These are phyloP conservation scores for Tuber indicum DNA, from an alignment of 495 filamentous ascomycete species.

Conservation along the genomic window DNA sequence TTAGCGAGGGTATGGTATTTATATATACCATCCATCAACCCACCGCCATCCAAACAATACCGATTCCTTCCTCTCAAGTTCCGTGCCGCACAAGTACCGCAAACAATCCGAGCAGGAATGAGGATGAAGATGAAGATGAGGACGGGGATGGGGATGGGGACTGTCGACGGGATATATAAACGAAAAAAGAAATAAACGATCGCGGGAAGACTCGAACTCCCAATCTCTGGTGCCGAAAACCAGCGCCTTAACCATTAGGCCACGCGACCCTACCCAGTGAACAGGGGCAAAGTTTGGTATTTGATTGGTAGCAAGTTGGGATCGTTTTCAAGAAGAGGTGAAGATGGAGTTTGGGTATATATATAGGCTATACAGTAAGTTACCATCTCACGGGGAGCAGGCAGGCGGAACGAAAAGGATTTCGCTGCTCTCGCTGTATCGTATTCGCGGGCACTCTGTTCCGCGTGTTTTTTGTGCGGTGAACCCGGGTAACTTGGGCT, in stretches of 20 bases:
- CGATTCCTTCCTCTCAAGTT: neutral
- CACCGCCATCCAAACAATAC: neutral
- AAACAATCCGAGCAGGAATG: neutral
- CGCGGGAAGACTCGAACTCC: slow-evolving; percentile 20
- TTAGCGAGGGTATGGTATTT: neutral
- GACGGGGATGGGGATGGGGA: too few relatives aligned
- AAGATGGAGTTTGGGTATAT: neutral
- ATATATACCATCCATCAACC: neutral
- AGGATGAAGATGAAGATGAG: neutral
- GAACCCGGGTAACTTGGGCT: neutral
- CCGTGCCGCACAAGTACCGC: neutral
- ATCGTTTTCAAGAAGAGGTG: neutral
- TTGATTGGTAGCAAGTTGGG: neutral
- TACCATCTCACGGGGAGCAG: neutral
- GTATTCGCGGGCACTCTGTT: neutral
- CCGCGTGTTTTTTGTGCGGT: neutral
- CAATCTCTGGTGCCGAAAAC: slow-evolving; percentile 25
- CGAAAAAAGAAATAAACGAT: slow-evolving; percentile 9
- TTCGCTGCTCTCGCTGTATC: neutral
- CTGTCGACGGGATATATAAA: neutral
- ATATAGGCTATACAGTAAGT: too few relatives aligned
- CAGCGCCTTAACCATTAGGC: slow-evolving; percentile 24
- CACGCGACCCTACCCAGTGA: slow-evolving; percentile 6
- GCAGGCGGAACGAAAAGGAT: neutral
- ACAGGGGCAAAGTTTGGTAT: neutral